Base-by-base conservation (phyloP, 768 basidiomycete species). In the Leccinum uliginosum region DNA sequence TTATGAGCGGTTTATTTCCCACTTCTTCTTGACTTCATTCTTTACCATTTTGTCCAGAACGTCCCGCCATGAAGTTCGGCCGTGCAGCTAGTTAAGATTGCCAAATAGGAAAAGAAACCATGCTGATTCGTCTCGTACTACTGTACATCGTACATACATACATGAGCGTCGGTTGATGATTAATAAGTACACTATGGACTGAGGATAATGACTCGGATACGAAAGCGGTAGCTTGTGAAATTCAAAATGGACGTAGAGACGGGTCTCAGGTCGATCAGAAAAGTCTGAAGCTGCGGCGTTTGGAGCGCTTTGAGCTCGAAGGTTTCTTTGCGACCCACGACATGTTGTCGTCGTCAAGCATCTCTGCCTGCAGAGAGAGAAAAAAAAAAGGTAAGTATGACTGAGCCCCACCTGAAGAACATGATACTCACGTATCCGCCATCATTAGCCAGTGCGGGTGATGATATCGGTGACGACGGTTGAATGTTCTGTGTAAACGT, bases 331-430 rank as follows among this genome's bases (percentile, higher is more conserved):
- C 26, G 10, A 56, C 59, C 67, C 67, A 68, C 23, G 67, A 65
- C 67, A 70, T 70, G 38, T 68, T 68, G 43, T 68, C 67, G 2
- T 68, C 67, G 5, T 67, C 67, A 6, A 68, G 66, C 68, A 70
- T 63, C 45, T 68, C 61, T 4, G 67, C 67, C 67, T 67, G 56
- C 1, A 43, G 6, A 21, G 4, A n/a, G n/a, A n/a, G n/a, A n/a
- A 15, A 15, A 50, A 48, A 45, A 15, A 19, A 23, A 6, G 6
- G 32, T 49, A 3, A 38, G 19, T 21, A 47, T 46, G 26, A 43
- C 21, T 10, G 9, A 12, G 17, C 7, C 40, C 4, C n/a, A 15
- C 3, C 8, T 32, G 14, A 7, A 12, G 26, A 27, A 47, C 15
- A 35, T 44, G 14, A 47, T 23, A 21, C 60, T 62, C 11, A 67